phyloP scores from a whole-genome alignment of 2,329 filamentous ascomycete genomes.

The Ceratocystis albifundus region DNA sequence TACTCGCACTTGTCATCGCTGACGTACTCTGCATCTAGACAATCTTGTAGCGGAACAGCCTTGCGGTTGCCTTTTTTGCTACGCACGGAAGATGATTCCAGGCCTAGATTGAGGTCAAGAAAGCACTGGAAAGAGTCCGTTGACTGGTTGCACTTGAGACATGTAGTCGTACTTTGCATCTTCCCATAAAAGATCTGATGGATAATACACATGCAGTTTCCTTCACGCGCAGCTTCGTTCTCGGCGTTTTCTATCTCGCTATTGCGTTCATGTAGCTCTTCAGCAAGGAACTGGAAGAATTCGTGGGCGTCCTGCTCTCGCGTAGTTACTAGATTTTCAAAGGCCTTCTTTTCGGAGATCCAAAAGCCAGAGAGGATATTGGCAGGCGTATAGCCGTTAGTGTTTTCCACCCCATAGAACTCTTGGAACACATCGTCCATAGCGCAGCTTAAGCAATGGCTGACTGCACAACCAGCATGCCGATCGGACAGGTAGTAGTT shows the following conservation, averaged over 20 bases:
- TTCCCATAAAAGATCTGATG: constrained; percentile 93
- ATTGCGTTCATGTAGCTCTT: constrained; percentile 78
- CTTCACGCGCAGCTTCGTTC: constrained; percentile 46
- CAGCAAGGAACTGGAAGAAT: constrained; percentile 90
- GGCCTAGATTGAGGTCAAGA: constrained; percentile 75
- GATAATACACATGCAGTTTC: constrained; percentile 75
- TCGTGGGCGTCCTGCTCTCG: constrained; percentile 96
- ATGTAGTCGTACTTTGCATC: constrained; percentile 80
- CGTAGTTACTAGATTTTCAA: constrained; percentile 71
- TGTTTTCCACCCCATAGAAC: constrained; percentile 61
- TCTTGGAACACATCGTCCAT: constrained; percentile 66
- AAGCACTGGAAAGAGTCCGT: constrained; percentile 80
- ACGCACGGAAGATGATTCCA: constrained; percentile 65
- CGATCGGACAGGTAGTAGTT: constrained; percentile 89
- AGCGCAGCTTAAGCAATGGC: constrained; percentile 55
- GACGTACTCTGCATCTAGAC: constrained; percentile 76
- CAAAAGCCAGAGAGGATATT: constrained; percentile 83
- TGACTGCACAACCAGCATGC: constrained; percentile 58
- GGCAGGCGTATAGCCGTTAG: constrained; percentile 80
- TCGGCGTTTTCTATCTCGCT: constrained; percentile 45
- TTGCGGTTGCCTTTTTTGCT: constrained; percentile 37
- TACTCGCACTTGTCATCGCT: constrained; percentile 82
- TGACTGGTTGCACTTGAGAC: constrained; percentile 71
- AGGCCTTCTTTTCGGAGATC: constrained; percentile 65
- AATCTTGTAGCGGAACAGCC: constrained; percentile 52